Evolutionary conservation across 2,329 filamentous ascomycete genomes (phyloP).

Genomic region (Ambrosiella xylebori): DNA sequence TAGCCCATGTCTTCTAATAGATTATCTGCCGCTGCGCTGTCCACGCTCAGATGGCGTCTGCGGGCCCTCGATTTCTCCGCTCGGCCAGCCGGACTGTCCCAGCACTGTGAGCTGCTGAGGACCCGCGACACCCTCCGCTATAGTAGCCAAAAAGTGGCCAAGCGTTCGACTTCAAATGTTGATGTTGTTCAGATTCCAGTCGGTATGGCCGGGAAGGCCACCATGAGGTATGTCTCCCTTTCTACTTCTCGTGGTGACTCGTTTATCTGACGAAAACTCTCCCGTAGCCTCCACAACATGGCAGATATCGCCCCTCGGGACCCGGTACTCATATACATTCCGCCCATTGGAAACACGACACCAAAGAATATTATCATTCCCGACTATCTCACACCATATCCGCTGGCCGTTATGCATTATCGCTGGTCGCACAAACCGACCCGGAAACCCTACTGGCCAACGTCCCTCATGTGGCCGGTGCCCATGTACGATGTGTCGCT

Average conservation of each 20-base stretch:
- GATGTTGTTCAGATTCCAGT: constrained; percentile 25
- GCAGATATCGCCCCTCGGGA: constrained; percentile 20
- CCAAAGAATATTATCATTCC: constrained; percentile 21
- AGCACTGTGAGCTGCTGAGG: too few species aligned
- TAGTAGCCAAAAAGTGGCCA: not conserved
- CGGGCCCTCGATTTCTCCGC: too few species aligned
- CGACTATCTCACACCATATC: constrained; percentile 24
- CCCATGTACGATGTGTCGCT: constrained; percentile 39
- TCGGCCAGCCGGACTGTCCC: too few species aligned
- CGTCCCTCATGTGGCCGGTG: constrained; percentile 30
- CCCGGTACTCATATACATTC: constrained; percentile 39
- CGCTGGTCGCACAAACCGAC: constrained; percentile 29
- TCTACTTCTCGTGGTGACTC: not conserved
- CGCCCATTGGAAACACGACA: constrained; percentile 25
- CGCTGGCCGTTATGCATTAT: constrained; percentile 41
- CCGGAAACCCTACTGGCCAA: constrained; percentile 3
- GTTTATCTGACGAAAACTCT: constrained; percentile 11
- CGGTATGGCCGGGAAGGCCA: constrained; percentile 32
- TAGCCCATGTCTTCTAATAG: not conserved
- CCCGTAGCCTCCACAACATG: constrained; percentile 32
- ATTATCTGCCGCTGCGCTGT: not conserved
- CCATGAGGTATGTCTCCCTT: constrained; percentile 29
- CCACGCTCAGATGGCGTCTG: too few species aligned
- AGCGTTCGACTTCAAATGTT: not conserved
- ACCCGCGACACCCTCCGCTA: not conserved